Evolutionary conservation across 2,329 filamentous ascomycete species (phyloP), one percentile per base, ranked within the genome.

Genomic region (Talaromyces sp.): DNA sequence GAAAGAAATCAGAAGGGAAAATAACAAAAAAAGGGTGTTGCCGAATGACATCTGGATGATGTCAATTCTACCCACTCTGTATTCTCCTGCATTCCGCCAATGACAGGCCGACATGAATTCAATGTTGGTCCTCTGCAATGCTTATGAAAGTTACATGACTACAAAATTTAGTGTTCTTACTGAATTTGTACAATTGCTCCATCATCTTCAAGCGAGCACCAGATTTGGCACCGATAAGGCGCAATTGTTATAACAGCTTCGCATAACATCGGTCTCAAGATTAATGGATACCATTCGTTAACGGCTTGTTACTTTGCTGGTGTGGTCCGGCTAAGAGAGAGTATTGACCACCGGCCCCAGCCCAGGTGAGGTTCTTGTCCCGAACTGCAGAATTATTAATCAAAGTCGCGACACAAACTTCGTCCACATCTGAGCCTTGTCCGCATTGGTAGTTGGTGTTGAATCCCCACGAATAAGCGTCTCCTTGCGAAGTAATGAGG

Each of bases 401-500:
- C 36, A 58, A 49, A 10, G 61, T 65, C 13, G 64, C 52, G 28
- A 61, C 27, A 17, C 3, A 15, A 15, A 65, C 25, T 9, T 65
- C 65, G 27, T 65, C 53, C n/a, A 13, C 42, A n/a, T 58, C 42
- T 8, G 57, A 28, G 1, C 64, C 64, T 19, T 62, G 62, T 4
- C 64, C 63, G 55, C 55, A 59, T 32, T 66, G 65, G 47, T 60
- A 60, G 25, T 59, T 56, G 27, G 53, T 47, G 33, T 65, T 65
- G 33, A 65, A 63, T 3, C 64, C 65, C 65, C 65, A 66, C 1
- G 51, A 58, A 36, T 65, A 66, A 1, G 65, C 65, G 15, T 59
- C 60, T 17, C 65, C 64, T 15, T 65, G 49, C 11, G 44, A 55
- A 6, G 64, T 66, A 19, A 66, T 55, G 22, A 55, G 55, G 19